Base-by-base conservation (phyloP, 1,139 yeast genomes). In the Meyerozyma sp. region DNA sequence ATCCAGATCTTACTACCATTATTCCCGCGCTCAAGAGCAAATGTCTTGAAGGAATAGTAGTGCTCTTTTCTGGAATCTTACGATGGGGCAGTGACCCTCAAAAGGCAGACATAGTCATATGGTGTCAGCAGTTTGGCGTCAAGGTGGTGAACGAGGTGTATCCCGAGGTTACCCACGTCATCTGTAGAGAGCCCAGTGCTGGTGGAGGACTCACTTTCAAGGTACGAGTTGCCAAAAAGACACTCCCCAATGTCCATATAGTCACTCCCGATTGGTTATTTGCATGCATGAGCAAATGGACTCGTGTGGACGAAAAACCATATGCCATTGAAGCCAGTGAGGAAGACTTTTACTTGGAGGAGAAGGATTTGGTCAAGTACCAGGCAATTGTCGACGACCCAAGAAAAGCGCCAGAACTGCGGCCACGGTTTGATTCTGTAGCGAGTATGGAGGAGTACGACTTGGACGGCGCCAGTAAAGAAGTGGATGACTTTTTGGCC, bases 251-350 rank as follows among this genome's bases (percentile, higher is more conserved):
- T 10, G 84, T 84, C 32, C 83, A 85, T 55, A 77, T 93, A 28
- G 96, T 93, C n/a, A 84, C 82, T 55, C 90, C 95, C 1, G 94
- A 86, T 57, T 93, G 98, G 98, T 65, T 93, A 4, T 90, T 90
- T 66, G 83, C 86, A 21, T 87, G 96, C 59, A 72, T 93, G 50
- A 82, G 90, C 13, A 65, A 74, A 16, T 93, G 98, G 98, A 68
- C 70, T 42, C 77, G 76, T 43, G 82, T 82, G 0, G 81, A 83
- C 27, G 95, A 86, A 54, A 68, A 61, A 3, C 79, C 77, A 8
- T 90, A 73, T 58, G 62, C 73, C 41, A 66, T 90, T n/a, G 63
- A 68, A 9, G 66, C 68, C 2, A 70, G 68, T 11, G 68, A 63
- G 13, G 57, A 57, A 11, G 66, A 73, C 35, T 72, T 77, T 77